phyloP scores from a whole-genome alignment of 177 flowering plant genomes.

The Vitis hybrid region DNA sequence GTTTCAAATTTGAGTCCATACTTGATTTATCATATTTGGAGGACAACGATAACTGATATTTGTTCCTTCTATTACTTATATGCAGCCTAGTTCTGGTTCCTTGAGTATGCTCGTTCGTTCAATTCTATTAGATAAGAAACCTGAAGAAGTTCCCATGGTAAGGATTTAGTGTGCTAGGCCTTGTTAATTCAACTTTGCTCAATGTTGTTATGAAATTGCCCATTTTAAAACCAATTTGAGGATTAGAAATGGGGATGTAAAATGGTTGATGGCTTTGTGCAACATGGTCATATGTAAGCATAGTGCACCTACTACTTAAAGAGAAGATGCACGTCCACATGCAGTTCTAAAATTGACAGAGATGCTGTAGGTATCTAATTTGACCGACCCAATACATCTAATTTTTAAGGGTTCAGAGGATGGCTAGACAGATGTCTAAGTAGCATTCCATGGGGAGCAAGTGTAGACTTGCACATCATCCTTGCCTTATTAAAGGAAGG shows the following conservation, averaged over 20 bases:
- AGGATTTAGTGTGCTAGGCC: conserved; percentile 11
- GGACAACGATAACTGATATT: not conserved
- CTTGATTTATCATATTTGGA: conserved; percentile 1
- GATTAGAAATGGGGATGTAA: not conserved
- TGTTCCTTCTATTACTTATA: not conserved
- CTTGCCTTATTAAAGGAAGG: too few species aligned
- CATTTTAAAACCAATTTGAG: not conserved
- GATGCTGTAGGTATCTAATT: too few species aligned
- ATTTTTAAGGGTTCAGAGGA: too few species aligned
- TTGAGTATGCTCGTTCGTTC: conserved; percentile 73
- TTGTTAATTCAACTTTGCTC: not conserved
- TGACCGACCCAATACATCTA: too few species aligned
- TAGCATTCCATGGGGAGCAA: too few species aligned
- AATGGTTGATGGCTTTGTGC: not conserved
- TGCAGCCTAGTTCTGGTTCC: conserved; percentile 55
- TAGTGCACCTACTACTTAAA: too few species aligned
- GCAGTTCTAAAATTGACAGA: too few species aligned
- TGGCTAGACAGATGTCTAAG: too few species aligned
- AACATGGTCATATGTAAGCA: too few species aligned
- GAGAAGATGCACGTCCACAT: too few species aligned
- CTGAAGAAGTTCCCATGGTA: conserved; percentile 92
- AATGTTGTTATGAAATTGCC: too few species aligned
- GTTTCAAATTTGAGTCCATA: not conserved
- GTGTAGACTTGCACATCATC: too few species aligned
- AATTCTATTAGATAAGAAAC: conserved; percentile 71